Evolutionary conservation across 108 stramenopile species (phyloP).

Genomic region (Fragilariopsis cylindrus): DNA sequence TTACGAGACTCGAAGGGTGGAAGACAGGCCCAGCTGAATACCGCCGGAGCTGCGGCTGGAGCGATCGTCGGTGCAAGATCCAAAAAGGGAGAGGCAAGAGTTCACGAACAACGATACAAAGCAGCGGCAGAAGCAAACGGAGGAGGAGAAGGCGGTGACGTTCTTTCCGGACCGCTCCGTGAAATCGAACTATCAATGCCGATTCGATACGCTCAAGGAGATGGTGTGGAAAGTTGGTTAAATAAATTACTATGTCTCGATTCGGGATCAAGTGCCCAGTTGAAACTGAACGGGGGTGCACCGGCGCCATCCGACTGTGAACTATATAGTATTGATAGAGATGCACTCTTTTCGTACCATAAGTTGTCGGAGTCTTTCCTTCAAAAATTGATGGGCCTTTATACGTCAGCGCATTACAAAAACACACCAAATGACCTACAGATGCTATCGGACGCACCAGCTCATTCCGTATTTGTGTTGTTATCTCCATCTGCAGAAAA

Average conservation of each 20-base stretch:
- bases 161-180: conserved; percentile 54
- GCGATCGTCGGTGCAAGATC: conserved; percentile 67
- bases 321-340: conserved; percentile 96
- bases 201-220: conserved; percentile 92
- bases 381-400: conserved; percentile 96
- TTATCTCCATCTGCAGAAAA: conserved; percentile 92
- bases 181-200: conserved; percentile 93
- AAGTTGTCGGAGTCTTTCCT: conserved; percentile 96
- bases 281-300: conserved; percentile 78
- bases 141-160: conserved; percentile 17
- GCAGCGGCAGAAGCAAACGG: conserved; percentile 68
- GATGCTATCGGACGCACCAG: conserved; percentile 98
- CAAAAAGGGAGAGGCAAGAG: conserved; percentile 89
- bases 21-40: conserved; percentile 43
- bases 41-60: conserved; percentile 65
- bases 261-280: conserved; percentile 44
- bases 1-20: conserved; percentile 80
- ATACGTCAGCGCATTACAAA: conserved; percentile 99
- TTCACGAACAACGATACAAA: conserved; percentile 90
- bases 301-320: conserved; percentile 95
- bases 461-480: conserved; percentile 96
- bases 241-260: conserved; percentile 96
- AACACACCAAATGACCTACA: conserved; percentile 99
- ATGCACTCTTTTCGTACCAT: conserved; percentile 98
- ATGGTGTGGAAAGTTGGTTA: conserved; percentile 96